A percentile compares a stretch with the other conserved stretches of the same genome.
phyloP scores from a whole-genome alignment of 176 grass and related monocot genomes.

The Elaeis guineensis region DNA sequence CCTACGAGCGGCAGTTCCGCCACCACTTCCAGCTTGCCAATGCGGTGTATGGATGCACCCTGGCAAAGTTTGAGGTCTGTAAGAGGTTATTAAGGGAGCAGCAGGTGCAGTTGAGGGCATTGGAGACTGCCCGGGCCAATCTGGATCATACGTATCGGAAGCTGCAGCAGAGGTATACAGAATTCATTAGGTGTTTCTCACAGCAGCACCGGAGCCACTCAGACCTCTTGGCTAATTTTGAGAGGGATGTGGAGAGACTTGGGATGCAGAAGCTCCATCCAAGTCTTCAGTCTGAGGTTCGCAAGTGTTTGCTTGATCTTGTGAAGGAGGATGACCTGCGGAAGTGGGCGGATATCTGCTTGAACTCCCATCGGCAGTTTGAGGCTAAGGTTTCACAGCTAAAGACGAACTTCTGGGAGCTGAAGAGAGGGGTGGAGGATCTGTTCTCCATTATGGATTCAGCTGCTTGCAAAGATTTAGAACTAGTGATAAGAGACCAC shows the following conservation, averaged over 20 bases:
- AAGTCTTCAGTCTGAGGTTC: constrained; percentile 40
- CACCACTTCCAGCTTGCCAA: constrained; percentile 91
- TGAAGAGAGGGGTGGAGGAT: constrained; percentile 68
- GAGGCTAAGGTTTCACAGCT: constrained; percentile 55
- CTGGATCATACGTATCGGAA: constrained; percentile 75
- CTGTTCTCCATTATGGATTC: constrained; percentile 62
- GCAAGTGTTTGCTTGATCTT: constrained; percentile 69
- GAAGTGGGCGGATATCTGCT: constrained; percentile 52
- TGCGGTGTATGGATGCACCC: constrained; percentile 38
- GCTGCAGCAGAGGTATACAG: constrained; percentile 48
- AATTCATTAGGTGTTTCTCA: constrained; percentile 58
- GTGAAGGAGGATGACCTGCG: constrained; percentile 65
- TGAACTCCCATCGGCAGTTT: constrained; percentile 66
- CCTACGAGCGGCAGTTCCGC: constrained; percentile 72
- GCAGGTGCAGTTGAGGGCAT: constrained; percentile 81
- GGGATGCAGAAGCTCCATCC: constrained; percentile 49
- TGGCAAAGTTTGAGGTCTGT: constrained; percentile 60
- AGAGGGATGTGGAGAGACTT: constrained; percentile 74
- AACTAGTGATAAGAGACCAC: constrained; percentile 52
- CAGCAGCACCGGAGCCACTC: constrained; percentile 58
- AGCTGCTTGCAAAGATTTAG: constrained; percentile 67
- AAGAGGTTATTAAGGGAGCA: constrained; percentile 60
- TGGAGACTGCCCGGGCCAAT: constrained; percentile 76
- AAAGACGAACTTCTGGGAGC: constrained; percentile 58
- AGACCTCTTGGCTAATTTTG: constrained; percentile 59